Percentiles rank a stretch among this genome's conserved stretches.
Conservation (phyloP, 1,139 yeast species). For the Meyerozyma guilliermondii region DNA sequence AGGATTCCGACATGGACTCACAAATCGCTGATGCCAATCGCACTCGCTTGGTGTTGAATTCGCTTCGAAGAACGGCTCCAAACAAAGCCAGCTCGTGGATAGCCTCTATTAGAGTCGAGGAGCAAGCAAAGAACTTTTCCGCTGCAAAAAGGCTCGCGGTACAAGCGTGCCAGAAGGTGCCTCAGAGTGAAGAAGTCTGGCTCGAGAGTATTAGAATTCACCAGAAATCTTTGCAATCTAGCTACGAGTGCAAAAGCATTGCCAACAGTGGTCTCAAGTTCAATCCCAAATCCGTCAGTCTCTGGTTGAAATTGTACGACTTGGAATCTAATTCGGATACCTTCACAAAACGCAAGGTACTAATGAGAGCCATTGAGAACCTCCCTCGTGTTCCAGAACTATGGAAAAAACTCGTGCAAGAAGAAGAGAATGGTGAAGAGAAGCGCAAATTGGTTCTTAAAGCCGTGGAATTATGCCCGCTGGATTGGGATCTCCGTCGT, state of each 20-base stretch:
- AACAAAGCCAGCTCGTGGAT: slow-evolving; percentile 79
- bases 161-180: slow-evolving; percentile 71
- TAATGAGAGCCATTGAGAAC: slow-evolving; percentile 57
- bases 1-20: slow-evolving; percentile 5
- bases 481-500: slow-evolving; percentile 62
- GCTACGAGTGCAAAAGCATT: slow-evolving; percentile 43
- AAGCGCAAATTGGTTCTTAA: slow-evolving; percentile 56
- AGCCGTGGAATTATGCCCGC: slow-evolving; percentile 68
- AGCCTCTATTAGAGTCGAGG: slow-evolving; percentile 78
- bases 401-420: slow-evolving; percentile 51
- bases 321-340: slow-evolving; percentile 50
- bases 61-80: slow-evolving; percentile 72
- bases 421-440: slow-evolving; percentile 40
- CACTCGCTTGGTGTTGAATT: slow-evolving; percentile 56
- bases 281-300: slow-evolving; percentile 48
- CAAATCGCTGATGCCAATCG: slow-evolving; percentile 50
- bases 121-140: slow-evolving; percentile 49
- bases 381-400: slow-evolving; percentile 41
- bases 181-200: slow-evolving; percentile 74
- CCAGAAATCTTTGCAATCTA: slow-evolving; percentile 35
- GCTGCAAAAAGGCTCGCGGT: slow-evolving; percentile 58
- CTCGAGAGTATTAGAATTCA: slow-evolving; percentile 72
- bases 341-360: slow-evolving; percentile 46
- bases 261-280: slow-evolving; percentile 62
- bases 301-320: slow-evolving; percentile 72